Conservation (phyloP, 2,329 filamentous ascomycete genomes). For the Proliferodiscus dingleyae region DNA sequence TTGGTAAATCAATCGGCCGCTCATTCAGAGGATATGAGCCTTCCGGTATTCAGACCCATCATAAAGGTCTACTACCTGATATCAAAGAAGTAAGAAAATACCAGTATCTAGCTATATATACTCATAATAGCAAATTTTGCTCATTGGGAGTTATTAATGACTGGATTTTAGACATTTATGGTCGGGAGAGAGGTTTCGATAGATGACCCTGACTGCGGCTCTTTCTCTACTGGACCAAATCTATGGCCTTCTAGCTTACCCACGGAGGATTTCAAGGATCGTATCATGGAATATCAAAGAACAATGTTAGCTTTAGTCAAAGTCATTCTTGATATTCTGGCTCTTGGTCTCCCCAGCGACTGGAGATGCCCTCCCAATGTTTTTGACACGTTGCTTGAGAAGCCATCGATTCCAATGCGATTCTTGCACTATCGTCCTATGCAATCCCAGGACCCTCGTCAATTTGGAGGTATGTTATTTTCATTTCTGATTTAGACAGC, state of each 20-base stretch:
- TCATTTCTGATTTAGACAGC: too few species aligned
- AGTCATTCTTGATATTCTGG: conserved; percentile 41
- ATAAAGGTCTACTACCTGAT: conserved; percentile 38
- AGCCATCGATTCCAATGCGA: conserved; percentile 43
- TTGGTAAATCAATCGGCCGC: conserved; percentile 24
- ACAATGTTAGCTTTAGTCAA: conserved; percentile 43
- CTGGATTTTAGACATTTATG: too few species aligned
- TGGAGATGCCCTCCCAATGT: background rate
- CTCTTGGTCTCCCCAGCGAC: conserved; percentile 43
- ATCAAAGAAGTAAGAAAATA: conserved; percentile 34
- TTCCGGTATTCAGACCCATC: conserved; percentile 16
- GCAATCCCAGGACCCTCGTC: conserved; percentile 18
- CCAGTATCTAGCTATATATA: background rate
- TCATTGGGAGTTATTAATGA: too few species aligned
- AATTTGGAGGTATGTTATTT: conserved; percentile 14
- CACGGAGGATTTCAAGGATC: conserved; percentile 41
- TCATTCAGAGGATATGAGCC: conserved; percentile 38
- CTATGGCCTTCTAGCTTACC: conserved; percentile 68
- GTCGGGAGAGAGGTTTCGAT: conserved; percentile 40
- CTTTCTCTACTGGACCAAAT: conserved; percentile 43
- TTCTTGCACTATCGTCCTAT: conserved; percentile 39
- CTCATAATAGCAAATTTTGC: conserved; percentile 25
- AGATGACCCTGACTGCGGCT: conserved; percentile 33
- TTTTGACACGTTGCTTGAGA: background rate
- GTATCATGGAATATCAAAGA: conserved; percentile 40